A percentile compares a stretch with the other conserved stretches of the same genome.
These are phyloP conservation scores for Phalaenopsis equestris DNA, from an alignment of 106 monocot genomes.

Conservation along the genomic window DNA sequence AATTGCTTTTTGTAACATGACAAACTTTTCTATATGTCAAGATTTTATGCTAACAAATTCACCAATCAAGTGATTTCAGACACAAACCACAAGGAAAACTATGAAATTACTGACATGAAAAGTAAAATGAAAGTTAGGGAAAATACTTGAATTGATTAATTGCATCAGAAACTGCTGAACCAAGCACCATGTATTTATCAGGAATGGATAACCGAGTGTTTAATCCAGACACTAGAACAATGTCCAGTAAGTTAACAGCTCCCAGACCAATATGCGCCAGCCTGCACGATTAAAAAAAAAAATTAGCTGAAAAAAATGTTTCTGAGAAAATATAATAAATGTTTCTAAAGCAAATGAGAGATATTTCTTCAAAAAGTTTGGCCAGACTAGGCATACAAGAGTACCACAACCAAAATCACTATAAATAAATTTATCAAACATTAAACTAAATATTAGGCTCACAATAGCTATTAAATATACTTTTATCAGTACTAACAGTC, in stretches of 20 bases:
- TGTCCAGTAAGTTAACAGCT: slow-evolving; percentile 36
- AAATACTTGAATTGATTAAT: slow-evolving; percentile 84
- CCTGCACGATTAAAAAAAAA: slow-evolving; percentile 24
- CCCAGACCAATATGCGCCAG: slow-evolving; percentile 62
- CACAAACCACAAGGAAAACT: not conserved
- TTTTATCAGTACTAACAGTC: too few relatives aligned
- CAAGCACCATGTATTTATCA: slow-evolving; percentile 64
- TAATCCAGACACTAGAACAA: slow-evolving; percentile 37
- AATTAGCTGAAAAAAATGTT: not conserved
- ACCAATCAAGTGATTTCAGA: not conserved
- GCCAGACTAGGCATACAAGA: too few relatives aligned
- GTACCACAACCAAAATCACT: too few relatives aligned
- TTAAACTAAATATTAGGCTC: too few relatives aligned
- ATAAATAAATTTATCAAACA: too few relatives aligned
- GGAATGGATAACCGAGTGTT: slow-evolving; percentile 47
- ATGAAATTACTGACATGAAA: not conserved
- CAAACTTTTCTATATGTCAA: not conserved
- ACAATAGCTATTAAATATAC: too few relatives aligned
- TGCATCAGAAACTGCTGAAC: slow-evolving; percentile 61
- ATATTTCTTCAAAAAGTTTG: not conserved
- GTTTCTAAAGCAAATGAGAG: not conserved
- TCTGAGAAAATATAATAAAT: not conserved
- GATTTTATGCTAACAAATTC: not conserved
- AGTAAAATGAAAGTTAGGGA: not conserved
- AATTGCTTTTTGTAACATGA: not conserved